These are phyloP conservation scores for Escallonia herrerae DNA, from an alignment of 129 eudicot genomes.

Conservation along the genomic window DNA sequence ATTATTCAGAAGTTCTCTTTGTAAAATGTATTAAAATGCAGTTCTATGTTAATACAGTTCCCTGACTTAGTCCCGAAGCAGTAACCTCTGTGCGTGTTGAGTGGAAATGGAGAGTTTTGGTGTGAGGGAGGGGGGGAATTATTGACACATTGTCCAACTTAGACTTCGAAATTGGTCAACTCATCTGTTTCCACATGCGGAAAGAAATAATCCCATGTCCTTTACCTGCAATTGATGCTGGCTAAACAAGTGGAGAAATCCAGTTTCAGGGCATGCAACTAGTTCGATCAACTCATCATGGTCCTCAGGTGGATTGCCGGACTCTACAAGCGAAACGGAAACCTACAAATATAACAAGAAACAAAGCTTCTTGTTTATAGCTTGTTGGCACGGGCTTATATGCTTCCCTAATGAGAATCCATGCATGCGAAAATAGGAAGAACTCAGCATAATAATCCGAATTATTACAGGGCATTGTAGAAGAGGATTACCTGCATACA, in stretches of 20 bases:
- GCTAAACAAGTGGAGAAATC: slow-evolving; percentile 60
- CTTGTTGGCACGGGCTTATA: no score
- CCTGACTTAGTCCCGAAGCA: no score
- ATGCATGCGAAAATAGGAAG: background rate
- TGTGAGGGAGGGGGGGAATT: background rate
- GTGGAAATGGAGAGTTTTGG: no score
- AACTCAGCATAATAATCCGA: background rate
- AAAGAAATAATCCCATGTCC: background rate
- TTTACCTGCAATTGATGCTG: slow-evolving; percentile 85
- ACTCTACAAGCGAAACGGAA: slow-evolving; percentile 76
- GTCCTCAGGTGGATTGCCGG: slow-evolving; percentile 50
- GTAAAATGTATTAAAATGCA: no score
- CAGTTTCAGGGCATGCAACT: slow-evolving; percentile 59
- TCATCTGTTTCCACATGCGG: background rate
- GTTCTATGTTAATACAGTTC: no score
- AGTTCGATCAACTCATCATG: slow-evolving; percentile 80
- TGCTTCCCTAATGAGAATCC: background rate
- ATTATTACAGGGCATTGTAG: background rate
- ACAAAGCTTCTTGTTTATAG: background rate
- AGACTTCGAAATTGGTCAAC: background rate
- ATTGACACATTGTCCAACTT: background rate
- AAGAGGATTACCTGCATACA: slow-evolving; percentile 74
- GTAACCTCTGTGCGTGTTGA: no score
- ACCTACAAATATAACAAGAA: slow-evolving; percentile 34
- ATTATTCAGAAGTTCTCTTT: no score